Conservation (phyloP, 805 yeast genomes). For the Ogataea dorogensis region DNA sequence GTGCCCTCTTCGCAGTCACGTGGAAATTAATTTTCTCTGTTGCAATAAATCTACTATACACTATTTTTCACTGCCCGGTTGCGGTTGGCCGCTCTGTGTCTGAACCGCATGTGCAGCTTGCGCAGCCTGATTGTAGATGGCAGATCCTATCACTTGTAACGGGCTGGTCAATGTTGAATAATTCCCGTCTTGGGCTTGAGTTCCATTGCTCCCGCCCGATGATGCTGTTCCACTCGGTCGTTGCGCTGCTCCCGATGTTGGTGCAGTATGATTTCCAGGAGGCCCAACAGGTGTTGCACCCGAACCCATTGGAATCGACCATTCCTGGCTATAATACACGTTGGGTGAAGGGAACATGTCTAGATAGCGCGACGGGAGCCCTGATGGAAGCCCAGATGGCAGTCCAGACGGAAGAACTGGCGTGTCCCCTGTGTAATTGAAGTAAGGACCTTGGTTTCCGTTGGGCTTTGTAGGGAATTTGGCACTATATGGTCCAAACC, state of each 20-base stretch:
- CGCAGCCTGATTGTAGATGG: slow-evolving; percentile 23
- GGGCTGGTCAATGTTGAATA: slow-evolving; percentile 23
- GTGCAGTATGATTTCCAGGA: slow-evolving; percentile 21
- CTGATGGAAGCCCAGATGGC: slow-evolving; percentile 38
- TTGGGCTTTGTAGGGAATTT: slow-evolving; percentile 16
- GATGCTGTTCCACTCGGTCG: slow-evolving; percentile 9
- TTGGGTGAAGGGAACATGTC: slow-evolving; percentile 82
- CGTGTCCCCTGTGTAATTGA: slow-evolving; percentile 41
- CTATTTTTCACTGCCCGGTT: slow-evolving; percentile 12
- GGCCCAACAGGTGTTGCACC: slow-evolving; percentile 40
- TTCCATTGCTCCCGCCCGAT: slow-evolving; percentile 11
- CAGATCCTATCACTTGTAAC: slow-evolving; percentile 28
- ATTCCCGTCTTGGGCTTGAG: slow-evolving; percentile 6
- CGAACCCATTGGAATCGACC: slow-evolving; percentile 46
- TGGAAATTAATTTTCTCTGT: not conserved
- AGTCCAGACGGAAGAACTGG: slow-evolving; percentile 50
- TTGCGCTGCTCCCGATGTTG: slow-evolving; percentile 19
- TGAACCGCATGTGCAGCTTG: slow-evolving; percentile 13
- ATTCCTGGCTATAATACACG: slow-evolving; percentile 64
- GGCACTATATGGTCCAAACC: slow-evolving; percentile 11
- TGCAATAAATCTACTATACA: slow-evolving; percentile 5
- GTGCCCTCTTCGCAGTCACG: slow-evolving; percentile 8
- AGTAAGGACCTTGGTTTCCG: slow-evolving; percentile 14
- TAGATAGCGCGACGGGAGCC: slow-evolving; percentile 69
- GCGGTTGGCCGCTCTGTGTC: slow-evolving; percentile 5